Percentiles rank a stretch among this genome's conserved stretches.
These are phyloP conservation scores for Priceomyces castillae DNA, from an alignment of 805 yeast genomes.

Conservation along the genomic window DNA sequence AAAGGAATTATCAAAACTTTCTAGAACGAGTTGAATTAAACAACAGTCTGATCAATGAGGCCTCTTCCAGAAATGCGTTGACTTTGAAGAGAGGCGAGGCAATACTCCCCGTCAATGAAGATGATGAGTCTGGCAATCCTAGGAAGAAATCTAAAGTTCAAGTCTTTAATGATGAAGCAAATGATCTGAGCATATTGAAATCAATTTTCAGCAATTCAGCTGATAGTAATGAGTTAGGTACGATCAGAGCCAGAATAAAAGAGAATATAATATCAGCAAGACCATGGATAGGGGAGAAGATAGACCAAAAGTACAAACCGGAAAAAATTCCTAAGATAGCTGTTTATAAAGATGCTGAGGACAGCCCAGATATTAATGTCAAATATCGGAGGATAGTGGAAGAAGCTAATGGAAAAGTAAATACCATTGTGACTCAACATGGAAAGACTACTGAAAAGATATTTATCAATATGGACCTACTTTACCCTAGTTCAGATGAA, in stretches of 20 bases:
- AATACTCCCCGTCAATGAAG: conserved; percentile 8
- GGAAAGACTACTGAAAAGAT: conserved; percentile 63
- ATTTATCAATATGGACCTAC: conserved; percentile 56
- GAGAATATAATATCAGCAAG: conserved; percentile 58
- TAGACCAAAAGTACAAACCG: conserved; percentile 40
- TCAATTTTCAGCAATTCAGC: conserved; percentile 19
- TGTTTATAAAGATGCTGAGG: conserved; percentile 25
- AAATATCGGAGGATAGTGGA: conserved; percentile 43
- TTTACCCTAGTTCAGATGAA: conserved; percentile 44
- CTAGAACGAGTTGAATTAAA: not conserved
- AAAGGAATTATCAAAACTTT: conserved; percentile 43
- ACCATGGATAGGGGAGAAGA: conserved; percentile 63
- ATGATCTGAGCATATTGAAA: conserved; percentile 15
- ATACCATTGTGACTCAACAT: conserved; percentile 49
- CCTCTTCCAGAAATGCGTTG: conserved; percentile 18
- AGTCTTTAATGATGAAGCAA: conserved; percentile 38
- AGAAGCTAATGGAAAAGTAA: conserved; percentile 34
- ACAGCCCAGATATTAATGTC: conserved; percentile 6
- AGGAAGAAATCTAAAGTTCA: conserved; percentile 31
- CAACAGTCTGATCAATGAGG: not conserved
- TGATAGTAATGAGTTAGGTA: conserved; percentile 50
- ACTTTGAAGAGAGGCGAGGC: conserved; percentile 36
- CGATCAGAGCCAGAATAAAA: conserved; percentile 50
- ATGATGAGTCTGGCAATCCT: conserved; percentile 8
- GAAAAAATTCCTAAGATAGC: conserved; percentile 29